These are phyloP conservation scores for Pseudocercospora vitis DNA, from an alignment of 2,329 filamentous ascomycete genomes.

Conservation along the genomic window DNA sequence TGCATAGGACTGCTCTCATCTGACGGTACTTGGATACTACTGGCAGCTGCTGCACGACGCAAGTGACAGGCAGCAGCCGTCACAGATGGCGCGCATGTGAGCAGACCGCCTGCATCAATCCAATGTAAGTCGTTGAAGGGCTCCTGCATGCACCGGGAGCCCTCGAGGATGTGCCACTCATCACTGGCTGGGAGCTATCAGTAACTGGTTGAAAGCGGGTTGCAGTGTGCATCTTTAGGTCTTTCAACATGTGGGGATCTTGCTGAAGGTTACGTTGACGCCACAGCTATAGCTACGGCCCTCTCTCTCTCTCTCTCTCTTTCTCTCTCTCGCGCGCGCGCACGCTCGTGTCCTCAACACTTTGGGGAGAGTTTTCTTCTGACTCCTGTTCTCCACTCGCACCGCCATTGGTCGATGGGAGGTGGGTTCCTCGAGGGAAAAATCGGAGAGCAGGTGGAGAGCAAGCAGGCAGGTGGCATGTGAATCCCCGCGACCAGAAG, in stretches of 20 bases:
- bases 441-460: background rate
- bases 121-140: background rate
- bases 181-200: background rate
- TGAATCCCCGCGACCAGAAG: background rate
- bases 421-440: slow-evolving; percentile 2
- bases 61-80: too few relatives aligned
- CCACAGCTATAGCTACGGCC: background rate
- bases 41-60: too few relatives aligned
- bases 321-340: too few relatives aligned
- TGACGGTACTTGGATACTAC: too few relatives aligned
- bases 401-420: background rate
- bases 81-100: background rate
- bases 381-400: background rate
- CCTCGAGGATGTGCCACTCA: background rate
- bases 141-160: slow-evolving; percentile 1
- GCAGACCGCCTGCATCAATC: background rate
- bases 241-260: too few relatives aligned
- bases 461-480: background rate
- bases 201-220: too few relatives aligned
- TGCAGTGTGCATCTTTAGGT: too few relatives aligned
- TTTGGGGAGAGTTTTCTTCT: background rate
- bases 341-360: slow-evolving; percentile 2
- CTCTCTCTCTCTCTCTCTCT: too few relatives aligned
- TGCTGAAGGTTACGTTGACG: background rate
- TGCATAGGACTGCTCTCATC: too few relatives aligned